Base-by-base conservation (phyloP, 208 protist genomes). In the Acanthamoeba polyphaga region DNA sequence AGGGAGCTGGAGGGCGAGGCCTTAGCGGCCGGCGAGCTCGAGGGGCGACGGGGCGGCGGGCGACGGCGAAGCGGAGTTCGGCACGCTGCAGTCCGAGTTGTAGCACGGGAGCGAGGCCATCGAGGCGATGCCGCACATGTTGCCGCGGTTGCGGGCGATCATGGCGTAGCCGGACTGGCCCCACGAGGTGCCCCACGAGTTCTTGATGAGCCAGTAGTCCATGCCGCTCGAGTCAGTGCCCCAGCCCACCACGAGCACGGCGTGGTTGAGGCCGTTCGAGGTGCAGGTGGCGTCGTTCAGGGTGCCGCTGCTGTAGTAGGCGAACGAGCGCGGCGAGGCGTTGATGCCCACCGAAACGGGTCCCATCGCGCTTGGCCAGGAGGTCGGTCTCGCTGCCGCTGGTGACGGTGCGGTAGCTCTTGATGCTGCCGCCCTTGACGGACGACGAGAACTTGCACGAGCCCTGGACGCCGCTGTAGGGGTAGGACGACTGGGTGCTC, bases 331-430 rank as follows among this genome's bases (percentile, higher is more conserved):
- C 94, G 97, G 85, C 95, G 96, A 49, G 96, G 98, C 98, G 94
- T 99, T 98, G 17, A 99, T 98, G 24, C 98, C 99, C 68, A 99
- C 96, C 62, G 98, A 95, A 82, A 99, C 88, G 80, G 98, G 98
- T 76, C 98, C 98, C 87, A 78, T 92, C 43, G 51, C 51, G 66
- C 66, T 92, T 92, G 66, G 87, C 38, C 10, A 92, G 87, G n/a
- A 95, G 64, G 76, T 85, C 97, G 27, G 97, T 87, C 96, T 99
- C 98, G 94, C 98, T 96, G 49, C 97, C 34, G 22, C 74, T 38
- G 49, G 96, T 96, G 6, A 99, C 88, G 53, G 97, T 96, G 51
- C 98, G 92, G 94, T 98, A 96, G 29, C 96, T 96, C 29, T 53
- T 96, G 96, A 99, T 98, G 62, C 17, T 91, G 58, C 98, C 98